A percentile compares a stretch with the other conserved stretches of the same genome.
These are phyloP conservation scores for Echites panduratus DNA, from an alignment of 257 asterid genomes.

Conservation along the genomic window DNA sequence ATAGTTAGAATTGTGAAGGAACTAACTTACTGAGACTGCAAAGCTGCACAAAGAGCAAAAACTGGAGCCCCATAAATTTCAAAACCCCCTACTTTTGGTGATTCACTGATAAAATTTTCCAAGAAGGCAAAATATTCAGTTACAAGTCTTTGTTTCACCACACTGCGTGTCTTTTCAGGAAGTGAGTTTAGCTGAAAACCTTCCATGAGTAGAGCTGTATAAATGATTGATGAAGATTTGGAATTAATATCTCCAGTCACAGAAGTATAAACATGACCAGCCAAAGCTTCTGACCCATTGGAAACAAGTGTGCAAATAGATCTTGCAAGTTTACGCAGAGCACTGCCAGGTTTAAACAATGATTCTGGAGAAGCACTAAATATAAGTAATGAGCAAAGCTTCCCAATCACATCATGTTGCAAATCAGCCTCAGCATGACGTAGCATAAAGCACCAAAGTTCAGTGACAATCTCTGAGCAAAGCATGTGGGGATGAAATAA, in stretches of 20 bases:
- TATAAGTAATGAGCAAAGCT: conserved; percentile 54
- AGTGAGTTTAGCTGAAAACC: conserved; percentile 76
- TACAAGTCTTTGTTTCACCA: conserved; percentile 54
- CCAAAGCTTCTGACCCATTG: conserved; percentile 54
- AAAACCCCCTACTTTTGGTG: conserved; percentile 29
- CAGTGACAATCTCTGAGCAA: conserved; percentile 72
- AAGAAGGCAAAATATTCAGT: conserved; percentile 69
- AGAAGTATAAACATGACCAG: conserved; percentile 52
- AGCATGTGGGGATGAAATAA: conserved; percentile 86
- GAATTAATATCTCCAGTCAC: conserved; percentile 43
- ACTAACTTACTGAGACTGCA: conserved; percentile 69
- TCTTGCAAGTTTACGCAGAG: conserved; percentile 63
- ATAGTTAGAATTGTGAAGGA: neutral
- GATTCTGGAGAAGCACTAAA: conserved; percentile 42
- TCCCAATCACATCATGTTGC: conserved; percentile 44
- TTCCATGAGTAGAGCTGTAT: conserved; percentile 70
- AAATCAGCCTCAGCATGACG: conserved; percentile 65
- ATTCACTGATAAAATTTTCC: conserved; percentile 40
- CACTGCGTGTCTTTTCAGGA: conserved; percentile 55
- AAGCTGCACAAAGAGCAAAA: conserved; percentile 68
- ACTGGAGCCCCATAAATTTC: conserved; percentile 71
- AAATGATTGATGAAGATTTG: conserved; percentile 31
- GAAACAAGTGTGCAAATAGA: conserved; percentile 49
- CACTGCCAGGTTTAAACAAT: conserved; percentile 46
- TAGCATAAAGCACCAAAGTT: conserved; percentile 78